Base-by-base conservation (phyloP, 2,329 filamentous ascomycete species). In the Ophiostoma quercus region DNA sequence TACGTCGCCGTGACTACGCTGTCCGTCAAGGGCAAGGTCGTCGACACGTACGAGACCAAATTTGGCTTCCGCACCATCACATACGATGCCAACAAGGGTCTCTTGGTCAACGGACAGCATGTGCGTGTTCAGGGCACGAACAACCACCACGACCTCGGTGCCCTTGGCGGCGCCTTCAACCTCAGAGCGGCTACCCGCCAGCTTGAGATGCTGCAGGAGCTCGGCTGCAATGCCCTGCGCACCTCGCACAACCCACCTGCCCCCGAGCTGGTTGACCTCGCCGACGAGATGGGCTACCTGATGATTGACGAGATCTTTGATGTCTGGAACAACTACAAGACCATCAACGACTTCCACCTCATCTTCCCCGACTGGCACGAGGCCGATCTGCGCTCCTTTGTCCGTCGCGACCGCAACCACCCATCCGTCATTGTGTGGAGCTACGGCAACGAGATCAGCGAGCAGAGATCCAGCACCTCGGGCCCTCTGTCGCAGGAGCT, bases 291-390 rank as follows among this genome's bases (percentile, higher is more conserved):
- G 74, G 84, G 84, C 0, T 80, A 86, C 70, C 66, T 86, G 3
- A 81, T 86, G 3, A 75, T 86, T 51, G 82, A 85, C 72, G 84
- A 87, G 76, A 81, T 84, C 22, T 86, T 86, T 72, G 84, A 86
- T 74, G 76, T 74, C 9, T 87, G 84, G 84, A 73, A 78, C n/a
- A 73, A 63, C n/a, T 71, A 76, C 25, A 86, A 86, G 74, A 81
- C 77, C 0, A 71, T 72, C 1, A 81, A 82, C 71, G 84, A 86
- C 74, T 85, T 82, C 73, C 81, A 84, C 71, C 73, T 82, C 19
- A 80, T 86, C 71, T 86, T 85, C 70, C 39, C 76, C 0, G 84
- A 86, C 66, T 86, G 84, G 84, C 78, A 82, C 71, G 84, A 86
- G 76, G 77, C 83, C 0, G 84, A 86, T 69, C 77, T 85, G 5